Conservation (phyloP, 2,329 filamentous ascomycete genomes). For the Hypoxylon sp. region DNA sequence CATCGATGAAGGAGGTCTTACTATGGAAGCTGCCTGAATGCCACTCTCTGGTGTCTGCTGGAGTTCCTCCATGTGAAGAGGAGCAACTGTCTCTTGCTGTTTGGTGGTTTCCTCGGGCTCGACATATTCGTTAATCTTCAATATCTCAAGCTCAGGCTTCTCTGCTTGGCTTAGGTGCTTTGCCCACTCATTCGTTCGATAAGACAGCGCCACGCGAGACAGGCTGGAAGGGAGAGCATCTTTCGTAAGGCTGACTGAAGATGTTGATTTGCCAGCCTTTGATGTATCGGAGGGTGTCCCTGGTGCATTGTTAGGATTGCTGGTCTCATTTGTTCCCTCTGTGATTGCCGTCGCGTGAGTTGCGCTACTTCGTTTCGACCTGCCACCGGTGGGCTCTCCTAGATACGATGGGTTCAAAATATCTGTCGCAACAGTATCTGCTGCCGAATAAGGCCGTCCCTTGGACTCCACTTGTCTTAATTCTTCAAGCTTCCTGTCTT, state of each 20-base stretch:
- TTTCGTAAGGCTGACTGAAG: slow-evolving; percentile 62
- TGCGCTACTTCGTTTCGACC: slow-evolving; percentile 43
- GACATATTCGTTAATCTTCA: slow-evolving; percentile 62
- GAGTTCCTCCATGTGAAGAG: slow-evolving; percentile 73
- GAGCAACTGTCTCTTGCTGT: slow-evolving; percentile 64
- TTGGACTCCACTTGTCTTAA: slow-evolving; percentile 22
- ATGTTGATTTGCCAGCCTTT: slow-evolving; percentile 41
- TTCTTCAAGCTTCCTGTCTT: slow-evolving; percentile 23
- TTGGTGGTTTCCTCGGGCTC: slow-evolving; percentile 45
- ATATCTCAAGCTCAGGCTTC: slow-evolving; percentile 71
- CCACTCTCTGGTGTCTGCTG: slow-evolving; percentile 71
- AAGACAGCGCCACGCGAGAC: slow-evolving; percentile 82
- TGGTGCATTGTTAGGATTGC: slow-evolving; percentile 31
- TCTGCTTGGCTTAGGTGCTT: slow-evolving; percentile 88
- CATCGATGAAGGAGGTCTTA: slow-evolving; percentile 47
- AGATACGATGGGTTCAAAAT: slow-evolving; percentile 41
- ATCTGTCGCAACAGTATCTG: slow-evolving; percentile 48
- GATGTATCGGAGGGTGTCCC: slow-evolving; percentile 39
- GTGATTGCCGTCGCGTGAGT: slow-evolving; percentile 35
- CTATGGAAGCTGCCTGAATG: slow-evolving; percentile 54
- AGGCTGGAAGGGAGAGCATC: slow-evolving; percentile 75
- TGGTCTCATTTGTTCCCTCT: slow-evolving; percentile 31
- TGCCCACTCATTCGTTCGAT: slow-evolving; percentile 95
- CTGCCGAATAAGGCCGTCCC: slow-evolving; percentile 41
- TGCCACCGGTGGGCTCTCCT: slow-evolving; percentile 33